Conservation (phyloP, 2,329 filamentous ascomycete genomes). For the Aureobasidium sp. region DNA sequence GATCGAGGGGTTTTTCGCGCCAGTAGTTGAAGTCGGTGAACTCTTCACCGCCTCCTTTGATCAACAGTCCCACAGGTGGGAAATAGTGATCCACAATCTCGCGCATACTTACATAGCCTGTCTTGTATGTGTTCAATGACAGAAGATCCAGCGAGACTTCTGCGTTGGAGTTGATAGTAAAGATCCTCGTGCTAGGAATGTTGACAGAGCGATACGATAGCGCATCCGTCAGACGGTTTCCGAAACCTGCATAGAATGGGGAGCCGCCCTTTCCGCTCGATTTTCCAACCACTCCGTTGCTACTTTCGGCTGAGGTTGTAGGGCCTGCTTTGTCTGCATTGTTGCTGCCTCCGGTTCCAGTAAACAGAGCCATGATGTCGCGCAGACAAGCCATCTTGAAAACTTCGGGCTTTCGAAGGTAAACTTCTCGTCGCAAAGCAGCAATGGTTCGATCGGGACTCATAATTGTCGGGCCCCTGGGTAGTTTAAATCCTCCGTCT, state of each 20-base stretch:
- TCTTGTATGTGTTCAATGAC: conserved; percentile 88
- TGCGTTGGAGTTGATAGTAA: conserved; percentile 97
- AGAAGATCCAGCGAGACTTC: conserved; percentile 89
- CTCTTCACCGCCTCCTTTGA: conserved; percentile 84
- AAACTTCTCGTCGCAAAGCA: conserved; percentile 83
- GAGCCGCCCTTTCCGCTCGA: conserved; percentile 24
- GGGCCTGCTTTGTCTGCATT: conserved; percentile 17
- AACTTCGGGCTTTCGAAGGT: conserved; percentile 91
- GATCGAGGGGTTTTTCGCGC: conserved; percentile 74
- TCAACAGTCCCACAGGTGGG: conserved; percentile 77
- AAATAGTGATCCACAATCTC: conserved; percentile 99
- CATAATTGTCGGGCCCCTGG: conserved; percentile 87
- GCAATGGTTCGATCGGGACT: conserved; percentile 94
- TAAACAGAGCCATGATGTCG: conserved; percentile 84
- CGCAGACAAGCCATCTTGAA: conserved; percentile 99
- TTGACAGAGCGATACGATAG: conserved; percentile 94
- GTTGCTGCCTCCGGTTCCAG: conserved; percentile 30
- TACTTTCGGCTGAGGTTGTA: conserved; percentile 6
- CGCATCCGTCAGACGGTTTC: conserved; percentile 92
- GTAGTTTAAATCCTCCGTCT: conserved; percentile 74
- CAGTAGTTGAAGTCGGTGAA: conserved; percentile 98
- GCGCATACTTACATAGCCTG: conserved; percentile 93
- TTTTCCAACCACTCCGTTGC: neutral
- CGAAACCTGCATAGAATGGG: conserved; percentile 95
- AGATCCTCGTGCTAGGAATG: conserved; percentile 88